Base-by-base conservation (phyloP, 2,329 filamentous ascomycete genomes). In the Atkinsonella hypoxylon region DNA sequence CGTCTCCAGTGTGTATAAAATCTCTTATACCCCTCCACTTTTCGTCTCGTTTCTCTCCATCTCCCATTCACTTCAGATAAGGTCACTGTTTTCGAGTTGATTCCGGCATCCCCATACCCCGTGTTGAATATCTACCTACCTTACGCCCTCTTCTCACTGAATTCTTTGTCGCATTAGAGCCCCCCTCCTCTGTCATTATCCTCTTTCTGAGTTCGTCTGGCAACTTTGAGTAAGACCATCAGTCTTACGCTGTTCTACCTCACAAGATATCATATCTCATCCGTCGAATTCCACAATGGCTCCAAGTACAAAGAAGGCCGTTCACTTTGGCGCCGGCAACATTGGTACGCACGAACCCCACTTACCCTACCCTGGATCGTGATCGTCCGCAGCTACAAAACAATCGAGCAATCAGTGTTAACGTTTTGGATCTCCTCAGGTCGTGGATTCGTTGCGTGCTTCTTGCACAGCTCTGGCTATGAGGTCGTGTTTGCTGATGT, bases 401-500 rank as follows among this genome's bases (percentile, higher is more conserved):
- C 26, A 26, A 26, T 26, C 26, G 26, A 26, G 26, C 26, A 26
- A 8, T n/a, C 56, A 54, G 58, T 51, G 58, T 41, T 49, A n/a
- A 30, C 12, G 9, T 7, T n/a, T 20, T 22, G 26, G 26, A 26
- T 11, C 3, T 17, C 11, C 22, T 8, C 20, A 75, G 72, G 78
- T 68, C 84, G 85, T 67, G 86, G 88, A 68, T 93, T 93, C 60
- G 87, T 93, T 50, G 88, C 85, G 62, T 89, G 89, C 71, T 93
- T 96, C 73, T 81, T 97, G 40, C 88, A 95, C 76, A 85, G 94
- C 69, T 93, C 90, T 12, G 90, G 88, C 65, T 98, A 90, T 67
- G 88, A 96, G 65, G 91, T 98, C 62, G 77, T 97, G 73, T 97
- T 98, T 64, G 85, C 94, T 60, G 93, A 98, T 75, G 90, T 98